Evolutionary conservation across 2,329 filamentous ascomycete genomes (phyloP), one percentile per base, ranked within the genome.

Genomic region (Aspergillus chevalieri): DNA sequence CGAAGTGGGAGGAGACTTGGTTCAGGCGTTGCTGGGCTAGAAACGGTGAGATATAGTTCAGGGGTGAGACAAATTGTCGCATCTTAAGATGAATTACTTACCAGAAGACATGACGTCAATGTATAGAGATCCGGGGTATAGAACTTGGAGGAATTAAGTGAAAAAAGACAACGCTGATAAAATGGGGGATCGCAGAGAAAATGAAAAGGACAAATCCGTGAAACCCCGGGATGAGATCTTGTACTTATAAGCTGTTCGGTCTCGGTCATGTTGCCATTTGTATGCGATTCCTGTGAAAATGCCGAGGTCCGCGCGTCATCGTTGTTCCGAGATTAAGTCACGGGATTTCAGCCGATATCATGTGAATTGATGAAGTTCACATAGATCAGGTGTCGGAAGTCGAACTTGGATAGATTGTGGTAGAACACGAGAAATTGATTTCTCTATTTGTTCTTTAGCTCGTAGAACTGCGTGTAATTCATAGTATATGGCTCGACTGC

Each of bases 1-100:
- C 57, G 56, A 83, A 70, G 63, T 84, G 81, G 57, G 75, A 75
- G 48, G 76, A 71, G 52, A 84, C 78, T 66, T 83, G 80, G 52
- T 73, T 74, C 45, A 84, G 76, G 60, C 81, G 80, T 58, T 80
- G 75, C 61, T 79, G 76, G 53, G 78, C 79, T 81, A 59, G 10
- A 54, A 12, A 52, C 3, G 19, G 34, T 38, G n/a, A 38, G 34
- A n/a, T 17, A 19, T 38, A 15, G n/a, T 19, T 38, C 17, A n/a
- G 34, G 24, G 42, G 19, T 7, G 17, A 36, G 15, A n/a, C 15
- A 33, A 19, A 12, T 19, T 8, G 4, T 19, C 24, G 15, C 24
- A 26, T 43, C 41, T 21, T 36, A 26, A 28, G 22, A 12, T 24
- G 15, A 17, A 36, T 26, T 28, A 57, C 65, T 62, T 63, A 73